Base-by-base conservation (phyloP, 345 rosid species). In the Sapria himalayana region DNA sequence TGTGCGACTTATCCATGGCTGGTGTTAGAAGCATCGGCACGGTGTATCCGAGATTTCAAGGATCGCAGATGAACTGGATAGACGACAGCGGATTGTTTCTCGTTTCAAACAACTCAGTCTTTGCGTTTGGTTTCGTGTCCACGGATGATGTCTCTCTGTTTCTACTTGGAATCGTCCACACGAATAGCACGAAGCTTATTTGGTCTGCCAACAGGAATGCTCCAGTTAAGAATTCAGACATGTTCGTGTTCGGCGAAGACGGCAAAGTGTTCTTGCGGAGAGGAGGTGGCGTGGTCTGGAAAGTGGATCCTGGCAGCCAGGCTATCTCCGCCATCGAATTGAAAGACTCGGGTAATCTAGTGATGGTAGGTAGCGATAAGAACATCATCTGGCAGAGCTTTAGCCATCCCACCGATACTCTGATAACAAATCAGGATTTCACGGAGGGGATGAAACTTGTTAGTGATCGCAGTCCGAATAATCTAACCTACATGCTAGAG, bases 291-390 rank as follows among this genome's bases (percentile, higher is more conserved):
- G 59, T 44, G n/a, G 76, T 76, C 42, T 89, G 98, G 98, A 37
- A 51, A 4, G 48, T 73, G 8, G 57, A 72, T 44, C 60, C 80
- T 1, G 25, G 51, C 5, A 72, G 68, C 9, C 54, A 42, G 58
- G 65, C 60, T 10, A 86, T 60, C 50, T 69, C 93, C 29, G 71
- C 72, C 5, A 69, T 82, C 19, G 78, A 72, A 51, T 44, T 89
- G 53, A 73, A 32, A 55, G 77, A 82, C 51, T 74, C 94, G 0
- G 98, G 98, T 6, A 89, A 89, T 39, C 53, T 89, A 56, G 86
- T 66, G 9, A 55, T 74, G 60, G 62, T 65, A 22, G 76, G 78
- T 3, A 36, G 38, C 29, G 70, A 54, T 7, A 52, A 56, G 16
- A 37, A 31, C 8, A 52, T 66, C 4, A 18, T 69, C 2, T 89